Percentiles rank a stretch among this genome's conserved stretches.
Conservation (phyloP, 257 asterid genomes). For the Solanum infundibuliforme region DNA sequence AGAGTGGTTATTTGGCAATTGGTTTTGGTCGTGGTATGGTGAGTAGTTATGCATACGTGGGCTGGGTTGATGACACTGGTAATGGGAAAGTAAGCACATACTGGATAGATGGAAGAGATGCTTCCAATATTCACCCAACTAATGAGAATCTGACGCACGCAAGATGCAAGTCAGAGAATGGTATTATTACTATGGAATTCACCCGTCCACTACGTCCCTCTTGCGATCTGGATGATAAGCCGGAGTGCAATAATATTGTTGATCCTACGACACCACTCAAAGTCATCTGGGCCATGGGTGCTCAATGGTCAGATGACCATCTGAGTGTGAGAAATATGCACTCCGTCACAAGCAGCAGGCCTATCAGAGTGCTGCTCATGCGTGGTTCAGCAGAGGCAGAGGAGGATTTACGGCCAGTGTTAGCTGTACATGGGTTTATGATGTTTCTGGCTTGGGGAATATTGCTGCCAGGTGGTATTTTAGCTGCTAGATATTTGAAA, state of each 20-base stretch:
- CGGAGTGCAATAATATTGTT: slow-evolving; percentile 75
- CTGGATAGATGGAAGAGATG: slow-evolving; percentile 75
- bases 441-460: slow-evolving; percentile 99
- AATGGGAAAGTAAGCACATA: slow-evolving; percentile 81
- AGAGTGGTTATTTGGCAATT: slow-evolving; percentile 91
- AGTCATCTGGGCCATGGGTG: slow-evolving; percentile 97
- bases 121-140: slow-evolving; percentile 61
- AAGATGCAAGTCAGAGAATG: slow-evolving; percentile 93
- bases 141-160: slow-evolving; percentile 76
- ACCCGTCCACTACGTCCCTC: slow-evolving; percentile 79
- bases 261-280: slow-evolving; percentile 82
- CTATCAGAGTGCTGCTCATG: slow-evolving; percentile 74
- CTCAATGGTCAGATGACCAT: slow-evolving; percentile 75
- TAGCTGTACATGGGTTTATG: slow-evolving; percentile 97
- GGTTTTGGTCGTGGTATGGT: slow-evolving; percentile 93
- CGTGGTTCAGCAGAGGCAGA: slow-evolving; percentile 94
- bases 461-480: slow-evolving; percentile 78
- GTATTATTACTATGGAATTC: slow-evolving; percentile 84
- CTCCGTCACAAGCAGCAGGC: slow-evolving; percentile 77
- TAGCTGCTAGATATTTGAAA: slow-evolving; percentile 85
- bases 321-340: slow-evolving; percentile 87
- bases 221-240: slow-evolving; percentile 41
- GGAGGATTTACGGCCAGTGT: slow-evolving; percentile 87
- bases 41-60: slow-evolving; percentile 79
- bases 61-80: slow-evolving; percentile 80